Percentiles rank a stretch among this genome's conserved stretches.
Conservation (phyloP, 139 green algal genomes). For the Spirogloea muscicola region DNA sequence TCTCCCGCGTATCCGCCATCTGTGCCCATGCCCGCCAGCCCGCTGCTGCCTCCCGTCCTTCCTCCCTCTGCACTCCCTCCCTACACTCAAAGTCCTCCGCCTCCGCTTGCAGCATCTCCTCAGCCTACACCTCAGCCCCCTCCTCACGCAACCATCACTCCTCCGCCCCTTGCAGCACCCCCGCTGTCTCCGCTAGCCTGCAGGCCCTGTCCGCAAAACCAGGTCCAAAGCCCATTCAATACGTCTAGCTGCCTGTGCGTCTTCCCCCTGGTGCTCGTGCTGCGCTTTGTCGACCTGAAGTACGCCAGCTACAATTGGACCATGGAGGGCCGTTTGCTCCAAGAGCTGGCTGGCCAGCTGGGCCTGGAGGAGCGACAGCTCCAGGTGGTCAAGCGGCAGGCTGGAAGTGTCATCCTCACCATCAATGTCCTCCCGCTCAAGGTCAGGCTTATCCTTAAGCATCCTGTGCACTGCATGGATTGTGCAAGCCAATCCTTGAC, state of each 20-base stretch:
- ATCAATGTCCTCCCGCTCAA: constrained; percentile 9
- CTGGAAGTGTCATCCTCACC: constrained; percentile 27
- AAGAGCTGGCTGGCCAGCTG: constrained; percentile 6
- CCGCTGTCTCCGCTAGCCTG: background rate
- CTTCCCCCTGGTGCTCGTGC: background rate
- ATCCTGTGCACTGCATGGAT: too few species aligned
- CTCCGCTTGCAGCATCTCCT: background rate
- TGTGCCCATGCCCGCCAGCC: too few species aligned
- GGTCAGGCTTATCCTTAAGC: too few species aligned
- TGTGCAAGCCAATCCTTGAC: too few species aligned
- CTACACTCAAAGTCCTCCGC: background rate
- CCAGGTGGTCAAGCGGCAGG: background rate
- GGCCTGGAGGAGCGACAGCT: background rate
- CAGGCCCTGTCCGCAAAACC: background rate
- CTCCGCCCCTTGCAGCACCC: background rate
- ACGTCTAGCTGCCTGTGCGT: constrained; percentile 25
- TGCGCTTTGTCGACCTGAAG: constrained; percentile 15
- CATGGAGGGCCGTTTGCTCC: constrained; percentile 5
- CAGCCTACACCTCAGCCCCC: background rate
- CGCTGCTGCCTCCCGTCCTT: background rate
- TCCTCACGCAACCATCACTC: background rate
- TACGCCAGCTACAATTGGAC: constrained; percentile 1
- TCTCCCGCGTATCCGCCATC: too few species aligned
- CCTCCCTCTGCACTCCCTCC: background rate
- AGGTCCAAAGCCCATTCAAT: background rate